Percentiles rank a stretch among this genome's conserved stretches.
phyloP scores from a whole-genome alignment of 1,284 basidiomycete species.

The Erythrobasidium hasegawianum region DNA sequence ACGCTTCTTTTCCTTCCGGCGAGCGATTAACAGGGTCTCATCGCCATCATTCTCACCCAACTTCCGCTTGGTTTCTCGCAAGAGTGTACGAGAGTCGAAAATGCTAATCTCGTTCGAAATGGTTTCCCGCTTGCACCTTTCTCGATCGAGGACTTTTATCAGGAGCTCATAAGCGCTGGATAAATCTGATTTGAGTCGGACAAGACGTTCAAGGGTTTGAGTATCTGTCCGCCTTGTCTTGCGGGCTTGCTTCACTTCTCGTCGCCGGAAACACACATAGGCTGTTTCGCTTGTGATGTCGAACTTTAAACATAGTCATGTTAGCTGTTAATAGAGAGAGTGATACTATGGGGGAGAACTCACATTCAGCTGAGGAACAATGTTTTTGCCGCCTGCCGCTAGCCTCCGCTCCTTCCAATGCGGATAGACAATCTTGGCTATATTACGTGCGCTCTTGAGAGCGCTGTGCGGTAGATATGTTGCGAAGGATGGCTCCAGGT shows the following conservation, averaged over 20 bases:
- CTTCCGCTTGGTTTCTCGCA: constrained; percentile 76
- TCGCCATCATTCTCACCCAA: constrained; percentile 68
- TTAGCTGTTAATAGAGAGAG: too few relatives aligned
- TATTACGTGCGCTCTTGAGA: constrained; percentile 51
- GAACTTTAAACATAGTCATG: constrained; percentile 55
- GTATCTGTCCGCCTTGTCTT: constrained; percentile 90
- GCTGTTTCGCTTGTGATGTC: constrained; percentile 95
- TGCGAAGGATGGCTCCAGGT: constrained; percentile 60
- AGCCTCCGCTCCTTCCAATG: constrained; percentile 76
- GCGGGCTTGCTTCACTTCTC: constrained; percentile 88
- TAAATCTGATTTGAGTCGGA: constrained; percentile 74
- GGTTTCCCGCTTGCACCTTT: constrained; percentile 66
- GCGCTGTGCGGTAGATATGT: constrained; percentile 28
- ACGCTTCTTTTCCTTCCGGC: constrained; percentile 56
- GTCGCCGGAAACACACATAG: constrained; percentile 94
- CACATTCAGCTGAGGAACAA: constrained; percentile 76
- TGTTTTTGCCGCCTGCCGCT: constrained; percentile 68
- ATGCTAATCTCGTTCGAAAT: constrained; percentile 61
- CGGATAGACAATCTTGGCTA: constrained; percentile 67
- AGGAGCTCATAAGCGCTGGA: constrained; percentile 69
- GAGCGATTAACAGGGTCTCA: constrained; percentile 70
- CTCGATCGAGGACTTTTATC: constrained; percentile 64
- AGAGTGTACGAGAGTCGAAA: constrained; percentile 71
- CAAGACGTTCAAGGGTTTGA: constrained; percentile 79
- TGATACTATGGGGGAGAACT: too few relatives aligned